A percentile compares a stretch with the other conserved stretches of the same genome.
These are phyloP conservation scores for Rhizophagus prolifer DNA, from an alignment of 192 early-diverging fungal species.

Conservation along the genomic window DNA sequence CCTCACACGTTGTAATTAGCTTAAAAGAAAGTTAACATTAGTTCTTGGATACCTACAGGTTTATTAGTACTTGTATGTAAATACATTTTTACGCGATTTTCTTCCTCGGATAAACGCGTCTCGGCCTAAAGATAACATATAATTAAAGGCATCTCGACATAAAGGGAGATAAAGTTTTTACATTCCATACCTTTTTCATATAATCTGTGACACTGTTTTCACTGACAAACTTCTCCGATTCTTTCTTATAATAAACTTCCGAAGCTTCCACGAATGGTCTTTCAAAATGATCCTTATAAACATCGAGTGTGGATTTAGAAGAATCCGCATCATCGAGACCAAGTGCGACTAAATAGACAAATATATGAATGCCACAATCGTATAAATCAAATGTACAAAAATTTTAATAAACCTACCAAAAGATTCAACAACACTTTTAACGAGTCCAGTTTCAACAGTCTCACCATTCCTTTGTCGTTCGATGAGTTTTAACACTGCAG, in stretches of 20 bases:
- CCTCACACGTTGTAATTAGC: slow-evolving; percentile 81
- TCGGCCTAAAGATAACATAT: slow-evolving; percentile 54
- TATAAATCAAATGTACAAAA: slow-evolving; percentile 24
- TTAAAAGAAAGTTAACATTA: slow-evolving; percentile 15
- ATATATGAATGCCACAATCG: not conserved
- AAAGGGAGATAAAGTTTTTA: not conserved
- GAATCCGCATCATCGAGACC: slow-evolving; percentile 81
- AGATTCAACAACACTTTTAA: slow-evolving; percentile 88
- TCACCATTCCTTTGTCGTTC: slow-evolving; percentile 86
- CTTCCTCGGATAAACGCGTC: slow-evolving; percentile 75
- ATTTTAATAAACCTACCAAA: slow-evolving; percentile 62
- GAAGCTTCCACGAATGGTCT: slow-evolving; percentile 78
- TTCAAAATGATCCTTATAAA: slow-evolving; percentile 89
- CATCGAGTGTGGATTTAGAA: slow-evolving; percentile 76
- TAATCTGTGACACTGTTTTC: slow-evolving; percentile 92
- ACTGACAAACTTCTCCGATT: slow-evolving; percentile 85
- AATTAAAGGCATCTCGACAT: no score
- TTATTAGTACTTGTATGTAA: slow-evolving; percentile 80
- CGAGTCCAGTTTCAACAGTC: slow-evolving; percentile 77
- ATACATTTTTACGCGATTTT: slow-evolving; percentile 83
- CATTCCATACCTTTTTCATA: slow-evolving; percentile 77
- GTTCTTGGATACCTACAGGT: slow-evolving; percentile 39
- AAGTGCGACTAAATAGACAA: slow-evolving; percentile 60
- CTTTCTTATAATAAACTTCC: slow-evolving; percentile 84
- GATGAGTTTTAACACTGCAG: slow-evolving; percentile 77